A percentile compares a stretch with the other conserved stretches of the same genome.
phyloP scores from a whole-genome alignment of 306 rosid species.

The Pterocarpus santalinus region DNA sequence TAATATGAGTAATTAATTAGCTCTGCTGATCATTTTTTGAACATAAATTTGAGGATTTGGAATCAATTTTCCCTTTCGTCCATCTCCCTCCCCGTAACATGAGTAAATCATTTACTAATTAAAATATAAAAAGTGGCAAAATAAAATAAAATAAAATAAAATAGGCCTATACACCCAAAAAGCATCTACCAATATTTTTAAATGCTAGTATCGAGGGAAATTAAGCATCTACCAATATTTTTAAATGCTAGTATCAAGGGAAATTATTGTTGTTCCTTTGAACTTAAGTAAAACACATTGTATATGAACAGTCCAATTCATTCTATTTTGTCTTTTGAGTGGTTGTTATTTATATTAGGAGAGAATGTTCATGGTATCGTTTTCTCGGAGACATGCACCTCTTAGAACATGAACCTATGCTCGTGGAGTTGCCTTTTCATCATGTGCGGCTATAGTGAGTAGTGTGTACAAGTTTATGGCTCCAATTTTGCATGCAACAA shows the following conservation, averaged over 20 bases:
- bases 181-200: slow-evolving; percentile 31
- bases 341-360: slow-evolving; percentile 20
- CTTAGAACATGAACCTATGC: slow-evolving; percentile 44
- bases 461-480: slow-evolving; percentile 42
- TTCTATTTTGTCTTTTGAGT: slow-evolving; percentile 38
- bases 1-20: no score
- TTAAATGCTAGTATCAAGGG: slow-evolving; percentile 39
- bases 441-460: slow-evolving; percentile 45
- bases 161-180: not conserved
- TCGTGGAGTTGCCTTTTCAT: slow-evolving; percentile 41
- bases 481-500: slow-evolving; percentile 10
- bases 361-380: slow-evolving; percentile 18
- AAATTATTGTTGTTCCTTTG: slow-evolving; percentile 38
- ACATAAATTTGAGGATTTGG: no score
- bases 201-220: slow-evolving; percentile 42
- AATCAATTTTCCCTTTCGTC: no score
- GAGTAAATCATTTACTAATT: no score
- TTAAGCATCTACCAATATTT: slow-evolving; percentile 32
- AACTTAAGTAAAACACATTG: slow-evolving; percentile 39
- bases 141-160: no score
- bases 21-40: no score
- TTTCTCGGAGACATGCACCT: slow-evolving; percentile 38
- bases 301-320: slow-evolving; percentile 39
- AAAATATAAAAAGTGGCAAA: no score
- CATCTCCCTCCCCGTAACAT: no score